Base-by-base conservation (phyloP, 176 grass and related monocot species). In the Musa troglodytarum region DNA sequence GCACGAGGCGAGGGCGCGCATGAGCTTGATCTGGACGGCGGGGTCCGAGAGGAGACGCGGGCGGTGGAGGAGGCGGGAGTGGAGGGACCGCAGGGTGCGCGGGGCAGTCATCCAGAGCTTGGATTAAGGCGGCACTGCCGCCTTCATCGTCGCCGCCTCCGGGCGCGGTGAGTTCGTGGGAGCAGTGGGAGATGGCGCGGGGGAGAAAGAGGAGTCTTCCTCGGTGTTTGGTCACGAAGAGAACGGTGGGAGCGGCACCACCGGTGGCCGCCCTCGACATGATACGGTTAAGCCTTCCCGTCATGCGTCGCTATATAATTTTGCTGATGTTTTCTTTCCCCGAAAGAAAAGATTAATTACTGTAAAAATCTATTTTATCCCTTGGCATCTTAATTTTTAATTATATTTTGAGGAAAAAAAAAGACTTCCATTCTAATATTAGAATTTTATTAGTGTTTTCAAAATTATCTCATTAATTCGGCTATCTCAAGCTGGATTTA, bases 1-100 rank as follows among this genome's bases (percentile, higher is more conserved):
- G 76, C 88, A 96, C 14, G 92, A 81, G 61, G 88, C 86, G 79
- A 85, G 87, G 76, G 84, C 88, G 64, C 90, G 88, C 62, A 89
- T 87, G 77, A 96, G 86, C 72, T 91, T 92, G 74, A 96, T 81
- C 51, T 34, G 82, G 2, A 77, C 71, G 53, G 59, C 16, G 49
- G 85, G 78, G 81, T 81, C 21, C 8, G 78, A 63, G 75, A 77
- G 68, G 74, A 79, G 77, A 65, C 64, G 63, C 54, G 81, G 83
- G 29, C 63, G 63, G 81, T 77, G 49, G 19, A 85, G 84, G 50
- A 89, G 86, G 56, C 65, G 81, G 50, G 86, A 77, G 65, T 96
- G 88, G 28, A 74, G 81, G 8, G 53, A 3, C 2, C 26, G 15
- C 29, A 91, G 77, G 69, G 87, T 82, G 49, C 69, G 73, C 3